phyloP scores from a whole-genome alignment of 352 stramenopile species.

The Phytophthora quininea region DNA sequence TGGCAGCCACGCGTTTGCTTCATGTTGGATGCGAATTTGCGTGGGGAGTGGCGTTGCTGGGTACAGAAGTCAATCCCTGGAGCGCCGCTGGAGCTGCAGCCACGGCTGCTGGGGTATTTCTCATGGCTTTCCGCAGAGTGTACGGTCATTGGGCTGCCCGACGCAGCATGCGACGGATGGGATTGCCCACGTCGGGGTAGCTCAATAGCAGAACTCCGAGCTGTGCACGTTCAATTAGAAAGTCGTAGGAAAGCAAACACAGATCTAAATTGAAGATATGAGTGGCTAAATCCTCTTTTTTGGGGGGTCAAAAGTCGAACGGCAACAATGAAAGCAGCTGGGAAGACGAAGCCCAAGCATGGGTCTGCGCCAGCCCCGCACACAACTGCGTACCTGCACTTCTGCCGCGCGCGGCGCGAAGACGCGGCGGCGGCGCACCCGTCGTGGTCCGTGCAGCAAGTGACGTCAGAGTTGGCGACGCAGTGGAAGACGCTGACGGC shows the following conservation, averaged over 20 bases:
- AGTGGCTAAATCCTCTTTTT: slow-evolving; percentile 7
- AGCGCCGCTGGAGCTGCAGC: slow-evolving; percentile 44
- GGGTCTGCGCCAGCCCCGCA: slow-evolving; percentile 16
- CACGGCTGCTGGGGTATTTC: slow-evolving; percentile 39
- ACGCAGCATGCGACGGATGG: slow-evolving; percentile 27
- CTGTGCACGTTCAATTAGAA: no score
- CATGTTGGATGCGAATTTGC: slow-evolving; percentile 62
- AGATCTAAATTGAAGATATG: neutral
- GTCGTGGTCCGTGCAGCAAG: slow-evolving; percentile 52
- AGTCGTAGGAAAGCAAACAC: no score
- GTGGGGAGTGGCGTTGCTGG: slow-evolving; percentile 51
- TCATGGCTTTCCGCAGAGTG: slow-evolving; percentile 30
- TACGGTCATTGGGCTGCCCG: slow-evolving; percentile 37
- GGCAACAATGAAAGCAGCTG: slow-evolving; percentile 12
- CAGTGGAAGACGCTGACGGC: slow-evolving; percentile 55
- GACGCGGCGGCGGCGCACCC: slow-evolving; percentile 39
- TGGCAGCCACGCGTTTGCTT: slow-evolving; percentile 55
- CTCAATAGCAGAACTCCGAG: no score
- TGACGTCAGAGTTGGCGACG: slow-evolving; percentile 54
- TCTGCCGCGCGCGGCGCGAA: slow-evolving; percentile 38
- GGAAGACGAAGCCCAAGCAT: slow-evolving; percentile 16
- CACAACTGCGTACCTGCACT: slow-evolving; percentile 65
- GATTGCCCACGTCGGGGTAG: neutral
- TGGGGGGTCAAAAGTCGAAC: slow-evolving; percentile 2
- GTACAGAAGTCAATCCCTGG: slow-evolving; percentile 46